Evolutionary conservation across 1,139 yeast genomes (phyloP).

Genomic region (Protomyces gravidus): DNA sequence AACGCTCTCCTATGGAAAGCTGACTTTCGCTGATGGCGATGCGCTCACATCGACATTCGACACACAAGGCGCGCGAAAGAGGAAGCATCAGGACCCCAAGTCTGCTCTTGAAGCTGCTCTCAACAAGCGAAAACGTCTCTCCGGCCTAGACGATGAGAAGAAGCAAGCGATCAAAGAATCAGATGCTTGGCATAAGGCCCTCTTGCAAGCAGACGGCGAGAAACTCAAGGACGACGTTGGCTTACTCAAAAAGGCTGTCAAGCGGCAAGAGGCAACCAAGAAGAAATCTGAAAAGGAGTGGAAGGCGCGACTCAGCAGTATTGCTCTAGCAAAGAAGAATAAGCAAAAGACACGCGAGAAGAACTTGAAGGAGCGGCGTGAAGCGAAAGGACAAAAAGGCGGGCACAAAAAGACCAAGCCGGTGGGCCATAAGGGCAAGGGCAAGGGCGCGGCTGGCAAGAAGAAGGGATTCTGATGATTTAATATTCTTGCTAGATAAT

Average conservation of each 20-base stretch:
- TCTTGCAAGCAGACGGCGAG: constrained; percentile 81
- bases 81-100: constrained; percentile 75
- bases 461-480: not conserved
- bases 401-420: constrained; percentile 25
- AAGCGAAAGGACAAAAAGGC: constrained; percentile 21
- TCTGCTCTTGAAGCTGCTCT: constrained; percentile 76
- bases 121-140: constrained; percentile 46
- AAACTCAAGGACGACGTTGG: constrained; percentile 87
- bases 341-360: constrained; percentile 84
- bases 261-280: constrained; percentile 73
- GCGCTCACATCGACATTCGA: constrained; percentile 72
- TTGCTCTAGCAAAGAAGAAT: constrained; percentile 67
- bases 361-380: constrained; percentile 55
- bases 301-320: constrained; percentile 72
- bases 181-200: constrained; percentile 76
- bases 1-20: constrained; percentile 69
- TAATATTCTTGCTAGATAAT: too few species aligned
- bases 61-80: constrained; percentile 55
- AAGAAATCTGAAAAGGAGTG: constrained; percentile 79
- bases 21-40: constrained; percentile 77
- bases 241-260: constrained; percentile 76
- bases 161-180: constrained; percentile 58
- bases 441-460: constrained; percentile 1
- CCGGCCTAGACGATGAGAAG: constrained; percentile 52
- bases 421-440: constrained; percentile 22